Evolutionary conservation across 768 basidiomycete species (phyloP).

Genomic region (Phylloporus sp.): DNA sequence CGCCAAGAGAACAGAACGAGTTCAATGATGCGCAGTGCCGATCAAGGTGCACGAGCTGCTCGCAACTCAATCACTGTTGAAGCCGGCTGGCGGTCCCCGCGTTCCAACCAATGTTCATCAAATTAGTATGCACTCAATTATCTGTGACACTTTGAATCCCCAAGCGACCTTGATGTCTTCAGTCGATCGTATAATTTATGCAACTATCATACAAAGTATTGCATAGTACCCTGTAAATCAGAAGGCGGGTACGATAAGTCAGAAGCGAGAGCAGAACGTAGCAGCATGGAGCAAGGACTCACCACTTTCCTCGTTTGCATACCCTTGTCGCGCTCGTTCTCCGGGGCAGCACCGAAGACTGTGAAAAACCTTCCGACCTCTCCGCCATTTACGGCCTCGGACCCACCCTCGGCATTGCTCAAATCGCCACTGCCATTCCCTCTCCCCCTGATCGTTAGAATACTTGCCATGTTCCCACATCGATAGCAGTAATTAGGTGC

Average conservation of each 20-base stretch:
- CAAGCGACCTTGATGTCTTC: not conserved
- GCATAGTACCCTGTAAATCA: conserved; percentile 32
- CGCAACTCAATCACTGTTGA: no score
- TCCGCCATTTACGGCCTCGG: conserved; percentile 7
- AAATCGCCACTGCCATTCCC: conserved; percentile 32
- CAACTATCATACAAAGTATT: conserved; percentile 35
- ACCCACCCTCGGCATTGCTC: conserved; percentile 1
- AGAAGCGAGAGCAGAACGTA: not conserved
- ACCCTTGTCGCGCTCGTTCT: conserved; percentile 82
- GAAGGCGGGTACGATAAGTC: not conserved
- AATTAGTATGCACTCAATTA: not conserved
- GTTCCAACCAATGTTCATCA: not conserved
- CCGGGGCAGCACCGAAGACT: conserved; percentile 81
- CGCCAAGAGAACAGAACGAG: not conserved
- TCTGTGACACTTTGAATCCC: not conserved
- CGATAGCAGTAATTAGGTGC: conserved; percentile 85
- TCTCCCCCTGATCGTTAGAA: conserved; percentile 75
- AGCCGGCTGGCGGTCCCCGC: not conserved
- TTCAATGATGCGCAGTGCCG: not conserved
- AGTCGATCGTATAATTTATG: conserved; percentile 1
- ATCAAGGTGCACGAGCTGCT: no score
- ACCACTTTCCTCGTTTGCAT: conserved; percentile 74
- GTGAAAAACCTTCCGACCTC: conserved; percentile 54
- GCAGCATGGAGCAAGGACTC: conserved; percentile 23
- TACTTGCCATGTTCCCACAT: conserved; percentile 88